Evolutionary conservation across 495 filamentous ascomycete species (phyloP).

Genomic region (Lophium mytilinum): DNA sequence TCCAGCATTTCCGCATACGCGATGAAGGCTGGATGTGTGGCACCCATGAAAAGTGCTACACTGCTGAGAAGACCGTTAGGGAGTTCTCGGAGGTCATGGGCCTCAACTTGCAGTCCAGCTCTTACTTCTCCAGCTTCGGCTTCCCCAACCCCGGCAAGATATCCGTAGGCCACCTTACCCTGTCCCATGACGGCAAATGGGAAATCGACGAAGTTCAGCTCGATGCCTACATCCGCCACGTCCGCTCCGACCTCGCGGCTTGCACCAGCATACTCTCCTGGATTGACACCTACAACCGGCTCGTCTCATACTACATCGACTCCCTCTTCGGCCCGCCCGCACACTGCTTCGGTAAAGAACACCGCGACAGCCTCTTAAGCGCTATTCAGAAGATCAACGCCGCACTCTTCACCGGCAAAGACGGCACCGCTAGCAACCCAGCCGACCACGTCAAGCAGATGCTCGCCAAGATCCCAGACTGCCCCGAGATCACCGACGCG

Average conservation of each 20-base stretch:
- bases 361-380: conserved; percentile 7
- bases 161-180: conserved; percentile 7
- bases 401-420: conserved; percentile 4
- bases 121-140: background rate
- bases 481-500: conserved; percentile 2
- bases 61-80: background rate
- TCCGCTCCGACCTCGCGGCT: conserved; percentile 10
- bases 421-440: background rate
- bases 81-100: conserved; percentile 1
- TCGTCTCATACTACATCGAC: conserved; percentile 4
- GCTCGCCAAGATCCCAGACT: background rate
- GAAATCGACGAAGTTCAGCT: conserved; percentile 10
- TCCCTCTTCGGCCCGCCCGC: conserved; percentile 14
- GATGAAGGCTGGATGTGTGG: conserved; percentile 13
- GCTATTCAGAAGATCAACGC: conserved; percentile 10
- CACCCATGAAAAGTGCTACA: conserved; percentile 2
- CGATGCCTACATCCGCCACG: conserved; percentile 3
- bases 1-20: conserved; percentile 11
- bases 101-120: background rate
- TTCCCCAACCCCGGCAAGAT: background rate
- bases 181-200: background rate
- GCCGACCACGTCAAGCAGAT: conserved; percentile 5
- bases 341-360: conserved; percentile 16
- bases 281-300: conserved; percentile 15
- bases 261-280: conserved; percentile 13